Evolutionary conservation across 257 asterid genomes (phyloP).

Genomic region (Nicotiana tomentosiformis): DNA sequence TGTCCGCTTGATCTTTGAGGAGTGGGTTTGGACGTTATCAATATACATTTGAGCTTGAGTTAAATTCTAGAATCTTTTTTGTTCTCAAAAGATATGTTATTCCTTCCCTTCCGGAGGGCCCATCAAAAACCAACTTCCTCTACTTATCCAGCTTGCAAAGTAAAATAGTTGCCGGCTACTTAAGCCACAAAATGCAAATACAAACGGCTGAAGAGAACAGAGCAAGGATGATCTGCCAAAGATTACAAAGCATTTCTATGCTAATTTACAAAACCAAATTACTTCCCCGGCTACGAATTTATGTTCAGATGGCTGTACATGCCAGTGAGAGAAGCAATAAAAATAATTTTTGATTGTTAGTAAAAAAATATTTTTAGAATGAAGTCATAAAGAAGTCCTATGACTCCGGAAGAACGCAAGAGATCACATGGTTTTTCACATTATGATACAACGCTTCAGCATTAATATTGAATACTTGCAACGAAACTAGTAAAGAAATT

Average conservation of each 20-base stretch:
- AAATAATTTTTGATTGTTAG: neutral
- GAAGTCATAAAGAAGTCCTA: neutral
- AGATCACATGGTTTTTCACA: neutral
- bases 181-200: neutral
- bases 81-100: neutral
- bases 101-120: neutral
- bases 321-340: neutral
- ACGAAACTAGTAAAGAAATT: neutral
- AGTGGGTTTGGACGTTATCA: too few relatives aligned
- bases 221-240: neutral
- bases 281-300: neutral
- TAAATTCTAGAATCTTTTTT: neutral
- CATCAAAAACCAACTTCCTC: neutral
- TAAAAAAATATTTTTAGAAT: neutral
- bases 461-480: neutral
- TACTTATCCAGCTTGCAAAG: neutral
- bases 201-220: neutral
- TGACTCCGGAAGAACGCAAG: neutral
- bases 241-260: neutral
- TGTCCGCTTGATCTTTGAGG: too few relatives aligned
- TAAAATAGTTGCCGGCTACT: neutral
- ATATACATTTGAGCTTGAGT: neutral
- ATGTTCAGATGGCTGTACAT: neutral
- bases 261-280: neutral
- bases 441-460: neutral